These are phyloP conservation scores for Entophlyctis luteolus DNA, from an alignment of 192 early-diverging fungal genomes.

Conservation along the genomic window DNA sequence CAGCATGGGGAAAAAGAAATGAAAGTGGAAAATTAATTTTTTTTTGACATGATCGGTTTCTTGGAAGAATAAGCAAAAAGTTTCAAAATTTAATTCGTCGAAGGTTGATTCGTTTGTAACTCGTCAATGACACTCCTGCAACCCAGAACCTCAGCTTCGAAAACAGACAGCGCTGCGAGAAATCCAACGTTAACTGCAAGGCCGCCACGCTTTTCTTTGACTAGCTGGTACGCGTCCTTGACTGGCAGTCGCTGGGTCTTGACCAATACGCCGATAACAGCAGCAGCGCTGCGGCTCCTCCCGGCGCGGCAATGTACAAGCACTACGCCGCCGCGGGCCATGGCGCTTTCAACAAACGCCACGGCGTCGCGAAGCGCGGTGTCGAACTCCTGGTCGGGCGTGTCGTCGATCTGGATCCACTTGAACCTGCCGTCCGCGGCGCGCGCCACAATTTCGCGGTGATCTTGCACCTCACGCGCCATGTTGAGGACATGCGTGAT, in stretches of 20 bases:
- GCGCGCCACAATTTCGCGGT: neutral
- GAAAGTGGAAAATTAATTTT: too few species aligned
- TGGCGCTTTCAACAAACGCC: conserved; percentile 60
- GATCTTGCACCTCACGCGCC: conserved; percentile 64
- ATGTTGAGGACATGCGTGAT: conserved; percentile 71
- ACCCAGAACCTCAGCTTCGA: conserved; percentile 62
- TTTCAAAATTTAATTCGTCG: too few species aligned
- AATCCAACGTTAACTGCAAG: conserved; percentile 78
- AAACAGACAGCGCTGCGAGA: conserved; percentile 60
- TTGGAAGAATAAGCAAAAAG: too few species aligned
- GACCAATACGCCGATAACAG: conserved; percentile 66
- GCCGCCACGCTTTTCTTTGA: conserved; percentile 58
- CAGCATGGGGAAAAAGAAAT: neutral
- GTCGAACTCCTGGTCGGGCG: conserved; percentile 67
- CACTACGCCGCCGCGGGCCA: conserved; percentile 34
- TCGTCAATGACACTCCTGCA: conserved; percentile 18
- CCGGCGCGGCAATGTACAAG: conserved; percentile 79
- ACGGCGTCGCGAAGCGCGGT: conserved; percentile 57
- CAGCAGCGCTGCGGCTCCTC: conserved; percentile 65
- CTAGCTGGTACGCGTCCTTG: conserved; percentile 62
- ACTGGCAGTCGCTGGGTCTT: conserved; percentile 57
- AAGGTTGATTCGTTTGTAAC: too few species aligned
- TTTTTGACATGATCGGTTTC: too few species aligned
- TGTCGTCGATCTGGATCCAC: conserved; percentile 51
- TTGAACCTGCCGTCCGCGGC: conserved; percentile 39